Evolutionary conservation across 257 asterid species (phyloP), one percentile per base, ranked within the genome.

Genomic region (Fraxinus excelsior): DNA sequence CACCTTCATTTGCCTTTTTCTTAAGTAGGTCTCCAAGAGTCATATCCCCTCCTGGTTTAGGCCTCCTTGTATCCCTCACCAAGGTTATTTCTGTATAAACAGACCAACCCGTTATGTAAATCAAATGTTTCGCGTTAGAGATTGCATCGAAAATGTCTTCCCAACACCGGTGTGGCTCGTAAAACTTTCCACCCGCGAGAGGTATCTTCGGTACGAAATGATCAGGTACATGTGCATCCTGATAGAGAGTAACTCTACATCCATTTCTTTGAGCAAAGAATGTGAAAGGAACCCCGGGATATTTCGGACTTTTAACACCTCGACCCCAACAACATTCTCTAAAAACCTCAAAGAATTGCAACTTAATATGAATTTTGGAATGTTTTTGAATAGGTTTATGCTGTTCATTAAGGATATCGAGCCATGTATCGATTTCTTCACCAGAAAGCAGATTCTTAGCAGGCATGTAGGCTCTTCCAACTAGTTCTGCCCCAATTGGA

Each of bases 71-170:
- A 74, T 89, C 94, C 34, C 96, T 80, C 37, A 89, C 68, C 49
- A 91, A 64, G 0, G 87, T 87, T 78, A 91, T 89, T 82, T 84
- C 86, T 0, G 96, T 82, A 71, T 85, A 88, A 2, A 91, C 93
- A 0, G 96, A 91, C 96, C 96, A 91, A 4, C 96, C 96, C 0
- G 96, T 78, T 32, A 91, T 86, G 80, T 91, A 91, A 31, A 91
- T 81, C 74, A 91, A 32, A 70, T 91, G 94, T 69, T 85, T 81
- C 3, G 96, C 91, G 0, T 86, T 83, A 8, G 67, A 58, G 10
- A 91, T 88, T 1, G 90, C 89, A 1, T 89, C 92, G 37, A 91
- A 91, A 9, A 91, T 80, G 40, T 89, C 94, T 66, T 89, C 94
- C 96, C 96, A 91, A 51, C 94, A 91, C 0, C 94, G 85, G 70